These are phyloP conservation scores for Pythium chondricola DNA, from an alignment of 352 stramenopile genomes.

Conservation along the genomic window DNA sequence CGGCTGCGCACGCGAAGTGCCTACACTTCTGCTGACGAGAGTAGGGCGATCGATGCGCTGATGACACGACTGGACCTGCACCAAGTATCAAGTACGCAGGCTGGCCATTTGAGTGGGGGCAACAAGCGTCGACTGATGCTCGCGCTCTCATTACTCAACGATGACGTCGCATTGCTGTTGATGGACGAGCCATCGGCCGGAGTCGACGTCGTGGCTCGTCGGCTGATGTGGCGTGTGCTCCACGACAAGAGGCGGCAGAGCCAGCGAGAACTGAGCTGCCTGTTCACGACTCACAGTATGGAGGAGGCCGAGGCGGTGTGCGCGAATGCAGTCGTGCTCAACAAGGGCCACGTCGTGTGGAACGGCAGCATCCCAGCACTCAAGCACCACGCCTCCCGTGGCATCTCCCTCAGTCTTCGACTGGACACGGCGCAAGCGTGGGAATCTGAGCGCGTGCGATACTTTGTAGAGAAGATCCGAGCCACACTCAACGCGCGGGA, in stretches of 20 bases:
- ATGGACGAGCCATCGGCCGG: conserved; percentile 79
- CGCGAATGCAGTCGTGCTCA: conserved; percentile 71
- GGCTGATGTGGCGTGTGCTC: conserved; percentile 76
- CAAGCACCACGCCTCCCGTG: conserved; percentile 60
- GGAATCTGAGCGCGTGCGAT: conserved; percentile 29
- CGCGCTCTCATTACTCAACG: conserved; percentile 58
- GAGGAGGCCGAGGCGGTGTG: conserved; percentile 81
- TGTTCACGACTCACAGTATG: conserved; percentile 86
- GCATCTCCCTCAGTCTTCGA: conserved; percentile 63
- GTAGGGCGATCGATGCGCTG: conserved; percentile 29
- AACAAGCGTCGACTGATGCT: conserved; percentile 82
- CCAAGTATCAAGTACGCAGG: conserved; percentile 46
- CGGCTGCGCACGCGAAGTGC: conserved; percentile 34
- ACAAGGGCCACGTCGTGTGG: conserved; percentile 70
- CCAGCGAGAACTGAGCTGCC: conserved; percentile 41
- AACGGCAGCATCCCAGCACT: conserved; percentile 71
- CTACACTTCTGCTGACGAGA: conserved; percentile 21
- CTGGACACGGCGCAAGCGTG: conserved; percentile 43
- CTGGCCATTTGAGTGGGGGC: conserved; percentile 65
- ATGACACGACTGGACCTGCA: conserved; percentile 55
- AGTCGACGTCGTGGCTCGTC: conserved; percentile 71
- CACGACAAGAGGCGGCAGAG: conserved; percentile 43
- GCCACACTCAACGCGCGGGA: conserved; percentile 16
- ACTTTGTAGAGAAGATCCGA: conserved; percentile 38
- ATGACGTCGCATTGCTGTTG: conserved; percentile 57